These are phyloP conservation scores for Daucus carota DNA, from an alignment of 129 eudicot genomes.

Conservation along the genomic window DNA sequence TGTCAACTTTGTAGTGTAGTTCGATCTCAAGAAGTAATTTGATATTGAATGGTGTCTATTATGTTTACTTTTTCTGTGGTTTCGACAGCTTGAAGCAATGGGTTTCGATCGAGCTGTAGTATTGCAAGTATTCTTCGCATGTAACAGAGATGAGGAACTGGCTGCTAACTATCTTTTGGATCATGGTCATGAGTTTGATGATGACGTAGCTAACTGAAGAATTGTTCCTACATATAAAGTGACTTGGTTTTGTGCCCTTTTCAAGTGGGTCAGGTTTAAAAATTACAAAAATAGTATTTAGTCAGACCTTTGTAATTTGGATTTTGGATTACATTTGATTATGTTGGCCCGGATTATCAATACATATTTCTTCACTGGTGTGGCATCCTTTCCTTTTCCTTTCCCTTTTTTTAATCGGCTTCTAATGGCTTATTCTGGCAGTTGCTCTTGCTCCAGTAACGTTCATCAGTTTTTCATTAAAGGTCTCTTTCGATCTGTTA, in stretches of 20 bases:
- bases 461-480: too few species aligned
- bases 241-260: background rate
- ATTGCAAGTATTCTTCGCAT: conserved; percentile 53
- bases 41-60: background rate
- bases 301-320: background rate
- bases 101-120: conserved; percentile 56
- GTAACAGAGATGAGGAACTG: conserved; percentile 70
- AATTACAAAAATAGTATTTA: background rate
- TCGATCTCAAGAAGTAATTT: background rate
- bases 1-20: background rate
- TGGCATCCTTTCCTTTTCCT: background rate
- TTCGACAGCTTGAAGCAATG: conserved; percentile 57
- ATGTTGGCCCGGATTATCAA: background rate
- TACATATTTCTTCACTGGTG: background rate
- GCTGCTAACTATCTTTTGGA: conserved; percentile 63
- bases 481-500: too few species aligned
- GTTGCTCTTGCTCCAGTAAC: background rate
- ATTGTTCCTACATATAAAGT: background rate
- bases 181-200: conserved; percentile 58
- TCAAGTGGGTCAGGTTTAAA: background rate
- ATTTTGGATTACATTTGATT: background rate
- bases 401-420: background rate
- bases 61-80: background rate
- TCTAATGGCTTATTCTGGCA: background rate
- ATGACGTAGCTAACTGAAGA: conserved; percentile 14